Base-by-base conservation (phyloP, 495 filamentous ascomycete species). In the Cercophora sp. region DNA sequence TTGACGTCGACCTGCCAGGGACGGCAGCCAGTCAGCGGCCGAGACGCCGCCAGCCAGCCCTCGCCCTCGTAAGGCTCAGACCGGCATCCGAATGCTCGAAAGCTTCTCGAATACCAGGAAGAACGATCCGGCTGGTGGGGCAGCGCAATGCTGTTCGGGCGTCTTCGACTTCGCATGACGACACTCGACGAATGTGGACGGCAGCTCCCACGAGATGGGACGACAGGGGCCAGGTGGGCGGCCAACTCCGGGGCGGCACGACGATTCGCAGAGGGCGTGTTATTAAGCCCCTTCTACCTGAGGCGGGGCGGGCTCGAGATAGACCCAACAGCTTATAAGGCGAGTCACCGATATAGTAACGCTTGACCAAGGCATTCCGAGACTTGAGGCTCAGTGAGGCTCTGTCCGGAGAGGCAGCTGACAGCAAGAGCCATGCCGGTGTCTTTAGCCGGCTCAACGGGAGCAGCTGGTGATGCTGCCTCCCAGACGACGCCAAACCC, bases 21-120 rank as follows among this genome's bases (percentile, higher is more conserved):
- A 41, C 19, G 23, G 16, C 20, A 24, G n/a, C 52, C 46, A 55
- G 39, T 51, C 52, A 51, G 11, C 35, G 18, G 19, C 44, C 51
- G 56, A 51, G 56, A 40, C 52, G 40, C 8, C 20, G 23, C 19
- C 41, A 51, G 36, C 43, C 52, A 51, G 44, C 31, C 51, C 51
- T 54, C 20, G 24, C 37, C 23, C 31, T 50, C 23, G 24, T 32
- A 47, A 48, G 56, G 47, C 42, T 59, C 56, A 50, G 52, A 55
- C 52, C 56, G 56, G 56, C 56, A 55, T 52, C 52, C 56, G 56
- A 36, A 54, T 35, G 40, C 47, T 47, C 52, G 22, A 52, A 48
- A 59, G 56, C 56, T 59, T 59, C 56, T 59, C 36, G 56, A 59
- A 59, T 49, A 31, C 26, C 34, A 18, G 25, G 47, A 23, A 55